Evolutionary conservation across 179 eudicot species (phyloP).

Genomic region (Patellifolia procumbens): DNA sequence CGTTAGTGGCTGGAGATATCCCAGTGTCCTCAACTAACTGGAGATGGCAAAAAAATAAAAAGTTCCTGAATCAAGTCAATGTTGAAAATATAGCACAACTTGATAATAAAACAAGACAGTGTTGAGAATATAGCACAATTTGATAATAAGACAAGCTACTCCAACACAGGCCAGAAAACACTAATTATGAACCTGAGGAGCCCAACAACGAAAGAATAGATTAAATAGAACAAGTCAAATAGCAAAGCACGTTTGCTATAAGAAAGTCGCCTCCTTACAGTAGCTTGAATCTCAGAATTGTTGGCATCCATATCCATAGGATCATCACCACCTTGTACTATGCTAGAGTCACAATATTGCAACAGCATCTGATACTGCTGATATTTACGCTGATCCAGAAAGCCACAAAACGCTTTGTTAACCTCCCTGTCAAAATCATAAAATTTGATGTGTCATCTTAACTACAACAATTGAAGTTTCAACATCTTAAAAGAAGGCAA

Average conservation of each 20-base stretch:
- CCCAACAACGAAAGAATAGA: not conserved
- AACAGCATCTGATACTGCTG: slow-evolving; percentile 39
- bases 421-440: slow-evolving; percentile 59
- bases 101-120: not conserved
- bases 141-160: not conserved
- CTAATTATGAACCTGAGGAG: not conserved
- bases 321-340: slow-evolving; percentile 25
- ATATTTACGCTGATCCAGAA: slow-evolving; percentile 48
- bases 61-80: slow-evolving; percentile 11
- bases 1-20: slow-evolving; percentile 16
- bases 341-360: slow-evolving; percentile 25
- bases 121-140: too few species aligned
- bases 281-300: slow-evolving; percentile 31
- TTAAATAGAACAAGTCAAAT: not conserved
- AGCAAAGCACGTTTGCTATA: not conserved
- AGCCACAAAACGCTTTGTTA: slow-evolving; percentile 97
- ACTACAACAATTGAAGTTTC: not conserved
- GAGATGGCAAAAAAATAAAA: slow-evolving; percentile 15
- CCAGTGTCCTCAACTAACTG: slow-evolving; percentile 33
- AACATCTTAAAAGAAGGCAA: too few species aligned
- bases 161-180: slow-evolving; percentile 1
- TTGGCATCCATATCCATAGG: slow-evolving; percentile 27
- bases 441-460: not conserved
- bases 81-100: slow-evolving; percentile 7
- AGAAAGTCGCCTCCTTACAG: slow-evolving; percentile 36